These are phyloP conservation scores for Haematococcus lacustris DNA, from an alignment of 139 green algal genomes.

Conservation along the genomic window DNA sequence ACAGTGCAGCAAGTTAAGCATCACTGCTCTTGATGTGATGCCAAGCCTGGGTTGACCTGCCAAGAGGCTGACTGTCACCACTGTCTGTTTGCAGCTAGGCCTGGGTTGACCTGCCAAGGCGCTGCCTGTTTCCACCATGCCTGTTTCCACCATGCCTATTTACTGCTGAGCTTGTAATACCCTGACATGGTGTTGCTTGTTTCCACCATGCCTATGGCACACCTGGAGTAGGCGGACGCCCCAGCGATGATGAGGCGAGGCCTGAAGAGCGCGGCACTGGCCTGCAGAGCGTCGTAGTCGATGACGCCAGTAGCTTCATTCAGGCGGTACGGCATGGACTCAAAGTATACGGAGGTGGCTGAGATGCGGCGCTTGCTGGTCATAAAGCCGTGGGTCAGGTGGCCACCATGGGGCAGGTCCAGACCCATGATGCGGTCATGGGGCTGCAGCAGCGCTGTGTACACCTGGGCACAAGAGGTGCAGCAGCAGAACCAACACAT, in stretches of 20 bases:
- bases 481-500: no score
- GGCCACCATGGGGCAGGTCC: conserved; percentile 83
- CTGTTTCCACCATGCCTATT: no score
- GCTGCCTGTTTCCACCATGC: no score
- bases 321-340: conserved; percentile 94
- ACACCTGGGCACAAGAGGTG: no score
- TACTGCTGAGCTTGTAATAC: no score
- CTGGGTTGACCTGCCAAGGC: no score
- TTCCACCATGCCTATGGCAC: conserved; percentile 12
- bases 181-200: background rate
- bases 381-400: conserved; percentile 91
- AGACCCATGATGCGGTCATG: conserved; percentile 96
- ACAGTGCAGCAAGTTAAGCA: no score
- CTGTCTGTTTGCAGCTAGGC: background rate
- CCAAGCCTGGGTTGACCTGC: no score
- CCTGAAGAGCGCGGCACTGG: conserved; percentile 71
- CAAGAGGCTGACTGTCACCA: no score
- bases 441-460: conserved; percentile 71
- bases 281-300: conserved; percentile 83
- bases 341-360: conserved; percentile 90
- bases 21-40: no score
- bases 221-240: conserved; percentile 24
- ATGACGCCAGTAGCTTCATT: conserved; percentile 82
- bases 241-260: conserved; percentile 73
- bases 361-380: conserved; percentile 83